Evolutionary conservation across 345 rosid genomes (phyloP).

Genomic region (Hevea brasiliensis): DNA sequence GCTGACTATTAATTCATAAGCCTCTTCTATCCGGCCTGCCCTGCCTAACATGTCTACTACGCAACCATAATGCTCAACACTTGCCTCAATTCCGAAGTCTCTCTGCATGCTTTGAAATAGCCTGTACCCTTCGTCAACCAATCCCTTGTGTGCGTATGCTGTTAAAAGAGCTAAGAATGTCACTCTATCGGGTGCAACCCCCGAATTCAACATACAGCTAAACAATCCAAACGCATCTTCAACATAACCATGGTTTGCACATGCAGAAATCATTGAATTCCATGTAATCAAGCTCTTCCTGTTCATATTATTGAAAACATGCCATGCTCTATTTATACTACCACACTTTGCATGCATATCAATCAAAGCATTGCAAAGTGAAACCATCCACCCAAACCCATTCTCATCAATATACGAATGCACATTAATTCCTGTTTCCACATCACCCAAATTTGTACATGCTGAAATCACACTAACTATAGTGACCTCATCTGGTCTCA

Average conservation of each 20-base stretch:
- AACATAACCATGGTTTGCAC: constrained; percentile 29
- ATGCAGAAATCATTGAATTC: constrained; percentile 39
- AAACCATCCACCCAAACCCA: constrained; percentile 36
- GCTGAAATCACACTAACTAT: constrained; percentile 31
- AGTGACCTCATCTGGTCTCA: constrained; percentile 33
- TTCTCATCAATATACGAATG: constrained; percentile 31
- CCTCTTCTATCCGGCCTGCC: constrained; percentile 22
- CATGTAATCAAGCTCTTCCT: constrained; percentile 38
- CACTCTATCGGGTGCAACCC: constrained; percentile 27
- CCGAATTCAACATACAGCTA: constrained; percentile 20
- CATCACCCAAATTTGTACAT: constrained; percentile 18
- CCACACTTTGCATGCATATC: constrained; percentile 43
- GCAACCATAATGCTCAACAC: constrained; percentile 21
- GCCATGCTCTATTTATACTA: constrained; percentile 28
- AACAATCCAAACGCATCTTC: constrained; percentile 26
- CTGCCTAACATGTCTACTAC: constrained; percentile 22
- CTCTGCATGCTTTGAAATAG: constrained; percentile 23
- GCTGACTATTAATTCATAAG: constrained; percentile 7
- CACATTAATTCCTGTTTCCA: constrained; percentile 23
- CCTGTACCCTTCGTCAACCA: constrained; percentile 36
- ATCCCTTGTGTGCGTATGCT: constrained; percentile 27
- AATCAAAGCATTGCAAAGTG: constrained; percentile 38
- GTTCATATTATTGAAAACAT: constrained; percentile 30
- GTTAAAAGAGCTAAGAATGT: constrained; percentile 32
- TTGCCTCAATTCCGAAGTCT: constrained; percentile 21